Percentiles rank a stretch among this genome's conserved stretches.
These are phyloP conservation scores for Cotoneaster glaucophyllus DNA, from an alignment of 306 rosid species.

Conservation along the genomic window DNA sequence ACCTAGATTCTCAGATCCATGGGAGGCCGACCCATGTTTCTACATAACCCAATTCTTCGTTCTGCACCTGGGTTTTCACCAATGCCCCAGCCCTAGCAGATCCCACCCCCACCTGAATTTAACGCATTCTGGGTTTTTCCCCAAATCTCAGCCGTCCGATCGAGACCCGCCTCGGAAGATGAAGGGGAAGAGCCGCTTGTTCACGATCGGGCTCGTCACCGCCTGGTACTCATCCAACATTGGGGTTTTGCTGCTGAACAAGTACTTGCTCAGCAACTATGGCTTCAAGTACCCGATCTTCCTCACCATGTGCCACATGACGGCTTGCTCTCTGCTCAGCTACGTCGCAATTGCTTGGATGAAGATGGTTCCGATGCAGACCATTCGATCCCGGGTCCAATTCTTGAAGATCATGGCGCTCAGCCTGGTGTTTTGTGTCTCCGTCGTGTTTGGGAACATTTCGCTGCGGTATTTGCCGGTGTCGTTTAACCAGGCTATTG, in stretches of 20 bases:
- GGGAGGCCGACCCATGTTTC: conserved; percentile 23
- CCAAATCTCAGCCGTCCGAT: conserved; percentile 37
- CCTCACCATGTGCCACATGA: conserved; percentile 99
- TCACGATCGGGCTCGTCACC: conserved; percentile 75
- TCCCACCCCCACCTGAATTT: conserved; percentile 21
- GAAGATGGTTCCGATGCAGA: conserved; percentile 93
- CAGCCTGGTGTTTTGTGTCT: conserved; percentile 76
- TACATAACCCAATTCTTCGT: conserved; percentile 8
- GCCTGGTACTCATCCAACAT: conserved; percentile 97
- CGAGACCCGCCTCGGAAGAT: conserved; percentile 32
- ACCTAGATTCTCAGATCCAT: conserved; percentile 60
- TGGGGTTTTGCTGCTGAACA: conserved; percentile 84
- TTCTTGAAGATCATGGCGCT: conserved; percentile 82
- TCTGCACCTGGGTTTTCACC: conserved; percentile 19
- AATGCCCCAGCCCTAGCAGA: conserved; percentile 40
- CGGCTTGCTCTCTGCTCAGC: conserved; percentile 88
- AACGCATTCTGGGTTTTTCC: neutral
- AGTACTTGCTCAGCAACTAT: conserved; percentile 86
- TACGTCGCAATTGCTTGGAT: conserved; percentile 94
- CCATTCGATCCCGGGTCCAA: conserved; percentile 80
- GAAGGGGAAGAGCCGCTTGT: conserved; percentile 66
- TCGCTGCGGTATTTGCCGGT: conserved; percentile 89
- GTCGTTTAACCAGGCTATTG: conserved; percentile 87
- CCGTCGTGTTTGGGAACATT: conserved; percentile 92
- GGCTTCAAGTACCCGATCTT: conserved; percentile 99